Base-by-base conservation (phyloP, 805 yeast genomes). In the Pichia phayaonensis region DNA sequence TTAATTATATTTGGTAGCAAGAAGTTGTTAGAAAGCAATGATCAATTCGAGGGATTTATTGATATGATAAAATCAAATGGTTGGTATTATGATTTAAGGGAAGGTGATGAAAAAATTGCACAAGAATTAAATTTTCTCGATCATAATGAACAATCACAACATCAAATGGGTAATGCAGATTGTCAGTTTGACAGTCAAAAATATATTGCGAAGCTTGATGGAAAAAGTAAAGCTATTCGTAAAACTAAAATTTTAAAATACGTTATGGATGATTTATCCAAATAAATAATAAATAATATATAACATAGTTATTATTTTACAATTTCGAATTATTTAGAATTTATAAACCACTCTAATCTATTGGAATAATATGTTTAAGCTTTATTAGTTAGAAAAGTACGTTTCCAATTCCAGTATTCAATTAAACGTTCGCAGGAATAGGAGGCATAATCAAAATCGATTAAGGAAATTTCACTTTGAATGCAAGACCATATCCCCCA, bases 401-500 rank as follows among this genome's bases (percentile, higher is more conserved):
- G 58, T 56, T 80, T 85, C 94, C 94, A 85, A 42, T 68, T 69
- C 79, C 83, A 80, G 58, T 85, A 85, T 63, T 85, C 94, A 31
- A 73, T 72, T 45, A 86, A 70, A 52, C 94, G 70, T 47, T 71
- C 67, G 42, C 72, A 72, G 2, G 86, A 79, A 60, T 86, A 85
- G 12, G 72, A 69, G 5, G 76, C 72, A 61, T 86, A 85, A 60
- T 83, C 84, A 62, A 85, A 85, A 57, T 86, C 92, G 44, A 85
- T 84, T 27, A 78, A 74, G 2, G 89, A 82, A 22, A 82, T 77
- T 49, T 75, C 75, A 53, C 84, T 73, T 64, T 85, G 94, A 48
- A 86, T 85, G 53, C 81, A 83, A 2, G 90, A 80, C 94, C 94
- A 85, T 11, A 86, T 74, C 1, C 92, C 90, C 94, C 94, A 85